Evolutionary conservation across 768 basidiomycete genomes (phyloP), one percentile per base, ranked within the genome.

Genomic region (Tulasnella sp.): DNA sequence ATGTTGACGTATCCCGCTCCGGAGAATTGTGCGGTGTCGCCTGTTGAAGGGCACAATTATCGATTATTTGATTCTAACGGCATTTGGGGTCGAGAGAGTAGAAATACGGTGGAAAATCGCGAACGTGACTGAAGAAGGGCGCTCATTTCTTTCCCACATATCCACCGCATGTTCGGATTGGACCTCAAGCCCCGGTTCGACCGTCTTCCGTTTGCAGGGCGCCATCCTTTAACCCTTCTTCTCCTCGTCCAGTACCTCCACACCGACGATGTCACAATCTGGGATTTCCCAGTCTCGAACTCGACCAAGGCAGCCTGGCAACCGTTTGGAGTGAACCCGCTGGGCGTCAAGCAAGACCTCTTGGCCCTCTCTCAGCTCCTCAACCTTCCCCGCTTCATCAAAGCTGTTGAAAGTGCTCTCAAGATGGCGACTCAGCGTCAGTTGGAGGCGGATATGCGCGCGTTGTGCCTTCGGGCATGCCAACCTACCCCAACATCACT

Each of bases 231-330:
- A 8, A 84, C 93, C 0, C 82, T 91, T 22, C 87, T 97, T 22
- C 86, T 97, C 31, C 84, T 98, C 29, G 82, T 97, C 25, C 87
- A 90, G 31, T 98, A 95, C 80, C 82, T 98, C 25, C 98, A 98
- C 82, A 87, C 92, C 1, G 97, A 99, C 81, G 87, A 90, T 52
- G 82, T 96, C 0, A 90, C 93, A 0, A 82, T 96, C 19, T 96
- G 95, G 93, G 96, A 99, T 81, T 85, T 86, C 15, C 88, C 94
- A 22, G 85, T 93, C 12, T 85, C 83, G 5, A 78, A 83, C 0
- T 81, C 83, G 0, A 82, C 91, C 1, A 84, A 85, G 34, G 80
- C 80, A 5, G 83, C 85, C 29, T 83, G 87, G 22, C 76, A 80
- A 8, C 77, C 68, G 22, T 76, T 88, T 14, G 86, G 85, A 37